A percentile compares a stretch with the other conserved stretches of the same genome.
Evolutionary conservation across 2,329 filamentous ascomycete species (phyloP).

Genomic region (Aspergillus fischeri): DNA sequence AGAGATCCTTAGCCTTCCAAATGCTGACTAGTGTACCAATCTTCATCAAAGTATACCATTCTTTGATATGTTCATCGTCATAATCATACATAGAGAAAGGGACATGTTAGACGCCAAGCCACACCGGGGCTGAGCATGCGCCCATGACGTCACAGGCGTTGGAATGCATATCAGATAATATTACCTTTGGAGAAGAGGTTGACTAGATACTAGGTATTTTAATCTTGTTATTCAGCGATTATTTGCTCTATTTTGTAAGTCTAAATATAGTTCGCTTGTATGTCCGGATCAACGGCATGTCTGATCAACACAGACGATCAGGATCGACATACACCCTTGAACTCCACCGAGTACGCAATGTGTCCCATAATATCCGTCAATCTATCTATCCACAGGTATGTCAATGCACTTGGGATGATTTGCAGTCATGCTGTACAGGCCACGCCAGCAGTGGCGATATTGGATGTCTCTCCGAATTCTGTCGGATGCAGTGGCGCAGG

Average conservation of each 20-base stretch:
- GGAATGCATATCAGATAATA: not conserved
- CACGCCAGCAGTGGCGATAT: not conserved
- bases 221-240: not conserved
- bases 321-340: not conserved
- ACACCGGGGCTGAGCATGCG: not conserved
- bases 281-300: not conserved
- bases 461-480: not conserved
- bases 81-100: too few species aligned
- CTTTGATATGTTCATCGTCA: too few species aligned
- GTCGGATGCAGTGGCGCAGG: not conserved
- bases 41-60: too few species aligned
- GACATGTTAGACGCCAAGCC: not conserved
- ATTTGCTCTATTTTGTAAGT: not conserved
- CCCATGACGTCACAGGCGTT: not conserved
- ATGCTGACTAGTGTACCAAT: too few species aligned
- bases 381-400: not conserved
- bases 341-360: not conserved
- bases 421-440: not conserved
- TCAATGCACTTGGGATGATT: not conserved
- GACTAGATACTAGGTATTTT: too few species aligned
- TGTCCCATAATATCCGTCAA: not conserved
- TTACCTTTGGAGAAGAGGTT: too few species aligned
- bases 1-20: too few species aligned
- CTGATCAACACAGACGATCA: not conserved
- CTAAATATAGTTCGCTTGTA: not conserved